Evolutionary conservation across 2,329 filamentous ascomycete genomes (phyloP), one percentile per base, ranked within the genome.

Genomic region (Monosporascus sp.): DNA sequence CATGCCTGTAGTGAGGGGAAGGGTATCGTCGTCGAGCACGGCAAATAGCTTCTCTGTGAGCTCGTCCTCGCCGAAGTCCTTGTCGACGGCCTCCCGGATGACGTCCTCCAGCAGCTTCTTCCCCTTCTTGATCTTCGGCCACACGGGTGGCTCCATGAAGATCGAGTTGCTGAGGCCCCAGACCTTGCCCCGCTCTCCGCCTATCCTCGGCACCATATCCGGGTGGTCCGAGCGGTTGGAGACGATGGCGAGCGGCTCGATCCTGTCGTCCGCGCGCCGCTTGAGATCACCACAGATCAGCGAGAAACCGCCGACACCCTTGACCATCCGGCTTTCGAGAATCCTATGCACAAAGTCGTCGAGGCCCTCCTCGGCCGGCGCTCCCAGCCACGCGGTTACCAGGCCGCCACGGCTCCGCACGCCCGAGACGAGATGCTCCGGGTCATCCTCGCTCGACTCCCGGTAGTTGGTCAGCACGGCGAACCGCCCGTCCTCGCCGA

Each of bases 381-480:
- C 75, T 3, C 74, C 76, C 44, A 86, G 68, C 83, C 83, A 86
- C 1, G 80, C 77, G 14, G 78, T 86, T 31, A 85, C 82, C 75
- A 87, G 83, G 48, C 74, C 78, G 49, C 84, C 84, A 51, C 84
- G 77, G 64, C 82, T 85, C 61, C 76, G 79, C 55, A 73, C 70
- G 18, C 76, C 81, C 63, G 75, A 70, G 34, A 85, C 70, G 3
- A 80, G 78, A 57, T 81, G 78, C 17, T 72, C 70, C 3, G 72
- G 70, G 62, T 82, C 78, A 52, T 76, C 64, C 22, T 72, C 62
- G 51, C 74, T 68, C 24, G 71, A 73, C 70, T 88, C 84, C 53
- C 82, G 78, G 63, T 83, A 87, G 70, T 88, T 88, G 52, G 84
- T 88, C 54, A 88, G 74, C 14, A 86, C 78, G 8, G 84, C 83